Evolutionary conservation across 73 alveolate species (phyloP).

Genomic region (Tetrahymena malaccensis): DNA sequence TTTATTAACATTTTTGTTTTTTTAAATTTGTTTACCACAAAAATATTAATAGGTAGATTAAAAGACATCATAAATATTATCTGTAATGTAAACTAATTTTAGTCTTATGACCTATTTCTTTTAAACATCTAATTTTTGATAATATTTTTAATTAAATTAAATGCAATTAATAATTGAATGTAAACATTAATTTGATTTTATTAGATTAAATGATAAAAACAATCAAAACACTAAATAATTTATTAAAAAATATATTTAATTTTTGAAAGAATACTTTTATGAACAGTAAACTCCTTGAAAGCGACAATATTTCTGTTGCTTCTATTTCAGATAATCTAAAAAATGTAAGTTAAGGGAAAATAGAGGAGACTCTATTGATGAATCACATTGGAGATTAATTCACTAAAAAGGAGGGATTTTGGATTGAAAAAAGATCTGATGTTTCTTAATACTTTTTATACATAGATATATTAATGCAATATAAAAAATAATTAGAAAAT

Average conservation of each 20-base stretch:
- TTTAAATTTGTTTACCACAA: no score
- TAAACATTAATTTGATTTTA: neutral
- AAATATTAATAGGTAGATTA: neutral
- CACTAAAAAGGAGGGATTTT: neutral
- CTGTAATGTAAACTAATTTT: no score
- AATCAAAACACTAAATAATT: no score
- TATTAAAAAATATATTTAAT: no score
- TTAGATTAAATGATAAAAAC: neutral
- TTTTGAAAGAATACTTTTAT: neutral
- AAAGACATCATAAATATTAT: no score
- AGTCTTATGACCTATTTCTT: neutral
- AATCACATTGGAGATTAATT: neutral
- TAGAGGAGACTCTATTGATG: neutral
- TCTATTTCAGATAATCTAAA: neutral
- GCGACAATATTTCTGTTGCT: neutral
- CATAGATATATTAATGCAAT: neutral
- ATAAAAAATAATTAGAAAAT: neutral
- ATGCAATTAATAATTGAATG: no score
- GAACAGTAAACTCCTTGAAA: neutral
- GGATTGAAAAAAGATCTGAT: neutral
- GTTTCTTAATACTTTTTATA: neutral
- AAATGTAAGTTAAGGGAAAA: neutral
- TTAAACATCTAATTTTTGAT: no score
- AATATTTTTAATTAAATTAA: no score
- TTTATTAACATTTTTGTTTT: no score